phyloP scores from a whole-genome alignment of 768 basidiomycete species.

The Trametes cubensis region DNA sequence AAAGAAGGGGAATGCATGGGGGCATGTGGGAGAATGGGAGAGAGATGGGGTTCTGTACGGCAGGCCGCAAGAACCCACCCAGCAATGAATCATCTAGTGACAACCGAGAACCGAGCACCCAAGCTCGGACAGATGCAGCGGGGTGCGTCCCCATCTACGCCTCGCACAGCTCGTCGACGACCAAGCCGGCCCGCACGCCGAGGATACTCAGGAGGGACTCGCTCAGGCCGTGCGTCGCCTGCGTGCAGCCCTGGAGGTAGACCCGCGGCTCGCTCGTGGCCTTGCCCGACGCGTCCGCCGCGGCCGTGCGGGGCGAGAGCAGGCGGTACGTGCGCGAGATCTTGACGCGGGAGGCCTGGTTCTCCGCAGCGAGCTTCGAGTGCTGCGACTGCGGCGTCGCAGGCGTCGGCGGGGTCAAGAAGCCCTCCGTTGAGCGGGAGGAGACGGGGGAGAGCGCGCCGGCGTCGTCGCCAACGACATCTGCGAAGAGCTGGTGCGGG shows the following conservation, averaged over 20 bases:
- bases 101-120: too few species aligned
- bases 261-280: conserved; percentile 30
- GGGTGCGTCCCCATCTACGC: not conserved
- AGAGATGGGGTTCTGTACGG: too few species aligned
- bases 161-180: conserved; percentile 41
- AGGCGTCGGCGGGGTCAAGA: conserved; percentile 23
- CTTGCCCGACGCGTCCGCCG: not conserved
- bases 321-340: conserved; percentile 27
- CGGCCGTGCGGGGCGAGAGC: conserved; percentile 13
- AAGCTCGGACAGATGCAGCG: too few species aligned
- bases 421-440: conserved; percentile 19
- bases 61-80: too few species aligned
- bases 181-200: conserved; percentile 48
- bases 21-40: too few species aligned
- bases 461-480: conserved; percentile 11
- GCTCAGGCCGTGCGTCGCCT: conserved; percentile 43
- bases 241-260: conserved; percentile 42
- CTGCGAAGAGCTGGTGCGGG: conserved; percentile 10
- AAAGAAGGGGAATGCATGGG: too few species aligned
- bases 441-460: conserved; percentile 11
- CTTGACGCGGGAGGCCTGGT: conserved; percentile 16
- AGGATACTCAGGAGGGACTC: conserved; percentile 52
- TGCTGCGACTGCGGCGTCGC: conserved; percentile 20
- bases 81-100: not conserved
- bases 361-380: conserved; percentile 10